Evolutionary conservation across 1,284 basidiomycete species (phyloP), one percentile per base, ranked within the genome.

Genomic region (Apiotrichum mycotoxinovorans): DNA sequence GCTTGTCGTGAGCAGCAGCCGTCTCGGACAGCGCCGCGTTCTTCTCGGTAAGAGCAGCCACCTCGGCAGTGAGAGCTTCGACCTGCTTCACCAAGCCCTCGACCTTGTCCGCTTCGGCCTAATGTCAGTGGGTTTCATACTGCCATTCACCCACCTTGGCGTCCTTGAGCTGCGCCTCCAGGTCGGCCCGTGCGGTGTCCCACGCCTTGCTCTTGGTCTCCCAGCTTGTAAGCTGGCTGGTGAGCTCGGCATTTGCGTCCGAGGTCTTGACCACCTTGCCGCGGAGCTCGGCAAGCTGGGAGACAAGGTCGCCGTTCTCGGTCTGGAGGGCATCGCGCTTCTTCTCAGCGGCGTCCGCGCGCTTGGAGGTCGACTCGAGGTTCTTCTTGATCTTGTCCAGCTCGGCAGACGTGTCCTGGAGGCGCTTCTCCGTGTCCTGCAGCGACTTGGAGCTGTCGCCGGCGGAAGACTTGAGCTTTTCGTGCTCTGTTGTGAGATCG

Each of bases 281-380:
- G 52, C 75, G 58, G 14, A 77, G 69, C 61, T 78, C 77, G 51
- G 74, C 74, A 27, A 78, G 65, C 63, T 77, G 76, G 22, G 60
- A 62, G 20, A 78, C 63, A n/a, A 78, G 61, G 17, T 70, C 70
- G 45, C 63, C 69, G 48, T 78, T 78, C 50, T 78, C 77, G 25
- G 52, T 60, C 51, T 77, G 73, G 30, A 78, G 58, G 0, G 69
- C 72, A 10, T 62, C 60, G 15, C 66, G 61, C 48, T 73, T 70
- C 61, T 70, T 71, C 56, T 72, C 70, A 0, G 70, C 69, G 23
- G 60, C 59, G 14, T 76, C 74, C n/a, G 68, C 69, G 0, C 69
- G 63, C 60, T 75, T 76, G 9, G 51, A 66, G 14, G 62, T 56
- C 8, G 54, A 44, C 0, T 51, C 54, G 3, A 74, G 54, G 23